Conservation (phyloP, 805 yeast genomes). For the Lachancea waltii region DNA sequence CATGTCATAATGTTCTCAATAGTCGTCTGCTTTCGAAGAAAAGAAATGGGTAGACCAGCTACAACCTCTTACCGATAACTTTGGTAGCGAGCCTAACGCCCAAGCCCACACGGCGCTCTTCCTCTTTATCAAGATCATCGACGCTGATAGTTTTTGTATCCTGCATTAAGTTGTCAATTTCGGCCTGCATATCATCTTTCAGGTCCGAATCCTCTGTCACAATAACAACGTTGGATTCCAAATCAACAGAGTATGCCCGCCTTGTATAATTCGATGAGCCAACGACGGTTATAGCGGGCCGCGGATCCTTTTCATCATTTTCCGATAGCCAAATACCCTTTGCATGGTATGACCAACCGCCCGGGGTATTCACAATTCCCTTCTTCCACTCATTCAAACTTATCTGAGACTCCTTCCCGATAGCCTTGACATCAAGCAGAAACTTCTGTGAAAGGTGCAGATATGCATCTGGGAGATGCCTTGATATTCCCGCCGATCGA, state of each 20-base stretch:
- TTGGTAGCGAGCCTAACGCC: slow-evolving; percentile 66
- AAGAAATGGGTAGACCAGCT: no score
- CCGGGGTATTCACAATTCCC: slow-evolving; percentile 72
- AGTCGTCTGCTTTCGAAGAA: no score
- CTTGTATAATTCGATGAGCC: slow-evolving; percentile 94
- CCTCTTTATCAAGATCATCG: slow-evolving; percentile 54
- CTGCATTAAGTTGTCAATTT: slow-evolving; percentile 52
- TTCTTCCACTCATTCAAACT: slow-evolving; percentile 75
- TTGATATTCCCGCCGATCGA: slow-evolving; percentile 73
- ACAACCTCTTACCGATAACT: slow-evolving; percentile 51
- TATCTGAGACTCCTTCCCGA: slow-evolving; percentile 41
- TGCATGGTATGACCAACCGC: slow-evolving; percentile 98
- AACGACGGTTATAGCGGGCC: slow-evolving; percentile 70
- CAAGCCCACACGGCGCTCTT: slow-evolving; percentile 53
- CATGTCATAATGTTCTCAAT: no score
- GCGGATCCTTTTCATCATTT: slow-evolving; percentile 33
- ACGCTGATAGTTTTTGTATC: slow-evolving; percentile 48
- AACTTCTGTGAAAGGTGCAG: slow-evolving; percentile 67
- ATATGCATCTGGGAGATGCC: slow-evolving; percentile 81
- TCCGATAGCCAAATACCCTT: slow-evolving; percentile 83
- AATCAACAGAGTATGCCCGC: slow-evolving; percentile 79
- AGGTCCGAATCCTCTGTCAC: slow-evolving; percentile 62
- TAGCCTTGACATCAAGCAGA: slow-evolving; percentile 42
- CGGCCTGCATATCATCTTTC: slow-evolving; percentile 50
- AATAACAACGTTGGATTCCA: slow-evolving; percentile 81